Conservation (phyloP, 371 early-diverging fungal genomes). For the Syncephalastrum monosporum region DNA sequence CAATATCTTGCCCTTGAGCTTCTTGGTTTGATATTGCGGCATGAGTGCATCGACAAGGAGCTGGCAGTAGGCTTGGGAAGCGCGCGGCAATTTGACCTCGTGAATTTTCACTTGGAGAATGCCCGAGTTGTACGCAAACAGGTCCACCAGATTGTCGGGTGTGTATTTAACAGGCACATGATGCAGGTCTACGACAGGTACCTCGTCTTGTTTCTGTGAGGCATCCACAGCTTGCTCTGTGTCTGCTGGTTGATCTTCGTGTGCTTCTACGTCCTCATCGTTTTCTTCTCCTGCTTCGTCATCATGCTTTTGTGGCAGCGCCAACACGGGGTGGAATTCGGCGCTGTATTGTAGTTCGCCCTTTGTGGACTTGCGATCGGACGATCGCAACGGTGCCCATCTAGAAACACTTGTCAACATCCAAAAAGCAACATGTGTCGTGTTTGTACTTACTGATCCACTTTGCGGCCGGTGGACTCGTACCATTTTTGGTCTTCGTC, state of each 20-base stretch:
- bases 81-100: constrained; percentile 33
- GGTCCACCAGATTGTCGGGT: constrained; percentile 45
- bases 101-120: constrained; percentile 39
- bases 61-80: constrained; percentile 30
- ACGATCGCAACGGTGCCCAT: constrained; percentile 55
- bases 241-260: constrained; percentile 9
- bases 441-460: constrained; percentile 29
- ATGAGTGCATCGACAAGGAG: constrained; percentile 37
- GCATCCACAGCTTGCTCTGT: neutral
- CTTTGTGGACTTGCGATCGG: constrained; percentile 48
- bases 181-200: constrained; percentile 28
- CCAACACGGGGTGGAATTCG: constrained; percentile 64
- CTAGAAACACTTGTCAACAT: constrained; percentile 16
- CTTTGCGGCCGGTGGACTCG: constrained; percentile 19
- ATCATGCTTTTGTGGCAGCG: constrained; percentile 37
- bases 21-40: constrained; percentile 43
- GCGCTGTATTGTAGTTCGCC: constrained; percentile 64
- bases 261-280: constrained; percentile 9
- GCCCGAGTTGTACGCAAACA: constrained; percentile 38
- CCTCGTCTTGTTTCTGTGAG: constrained; percentile 6
- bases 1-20: constrained; percentile 31
- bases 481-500: constrained; percentile 29
- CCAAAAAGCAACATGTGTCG: neutral
- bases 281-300: neutral
- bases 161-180: constrained; percentile 34